Evolutionary conservation across 2,329 filamentous ascomycete genomes (phyloP).

Genomic region (Leptographium galeiforme): DNA sequence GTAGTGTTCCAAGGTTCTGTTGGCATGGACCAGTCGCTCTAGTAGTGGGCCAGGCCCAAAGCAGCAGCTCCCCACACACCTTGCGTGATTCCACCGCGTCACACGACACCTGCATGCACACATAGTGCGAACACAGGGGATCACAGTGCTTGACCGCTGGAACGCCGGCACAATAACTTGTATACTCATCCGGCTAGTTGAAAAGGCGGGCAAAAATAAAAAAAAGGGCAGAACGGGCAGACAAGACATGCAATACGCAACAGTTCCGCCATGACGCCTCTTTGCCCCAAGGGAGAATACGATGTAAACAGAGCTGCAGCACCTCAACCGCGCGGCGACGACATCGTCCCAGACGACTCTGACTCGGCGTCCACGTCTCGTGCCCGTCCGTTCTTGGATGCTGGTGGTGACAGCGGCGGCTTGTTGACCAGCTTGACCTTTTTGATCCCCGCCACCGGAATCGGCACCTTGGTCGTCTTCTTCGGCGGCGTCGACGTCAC

Average conservation of each 20-base stretch:
- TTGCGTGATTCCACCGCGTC: too few species aligned
- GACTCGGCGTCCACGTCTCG: constrained; percentile 32
- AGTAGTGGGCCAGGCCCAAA: too few species aligned
- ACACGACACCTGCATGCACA: too few species aligned
- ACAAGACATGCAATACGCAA: neutral
- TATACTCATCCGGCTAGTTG: too few species aligned
- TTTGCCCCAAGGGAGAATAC: neutral
- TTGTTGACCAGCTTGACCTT: constrained; percentile 27
- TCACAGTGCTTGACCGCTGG: too few species aligned
- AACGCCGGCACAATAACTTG: too few species aligned
- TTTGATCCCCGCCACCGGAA: constrained; percentile 26
- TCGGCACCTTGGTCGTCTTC: constrained; percentile 27
- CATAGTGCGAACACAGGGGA: too few species aligned
- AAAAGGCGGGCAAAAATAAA: neutral
- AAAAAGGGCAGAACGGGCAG: neutral
- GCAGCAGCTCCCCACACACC: too few species aligned
- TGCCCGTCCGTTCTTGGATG: constrained; percentile 34
- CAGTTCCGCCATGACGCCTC: neutral
- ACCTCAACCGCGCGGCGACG: constrained; percentile 30
- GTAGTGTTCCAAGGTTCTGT: too few species aligned
- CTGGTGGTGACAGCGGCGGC: constrained; percentile 32
- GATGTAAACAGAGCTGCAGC: neutral
- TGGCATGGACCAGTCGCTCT: too few species aligned
- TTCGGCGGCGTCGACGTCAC: constrained; percentile 26
- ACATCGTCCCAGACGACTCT: constrained; percentile 43